These are phyloP conservation scores for Nemania sp. DNA, from an alignment of 2,329 filamentous ascomycete genomes.

Conservation along the genomic window DNA sequence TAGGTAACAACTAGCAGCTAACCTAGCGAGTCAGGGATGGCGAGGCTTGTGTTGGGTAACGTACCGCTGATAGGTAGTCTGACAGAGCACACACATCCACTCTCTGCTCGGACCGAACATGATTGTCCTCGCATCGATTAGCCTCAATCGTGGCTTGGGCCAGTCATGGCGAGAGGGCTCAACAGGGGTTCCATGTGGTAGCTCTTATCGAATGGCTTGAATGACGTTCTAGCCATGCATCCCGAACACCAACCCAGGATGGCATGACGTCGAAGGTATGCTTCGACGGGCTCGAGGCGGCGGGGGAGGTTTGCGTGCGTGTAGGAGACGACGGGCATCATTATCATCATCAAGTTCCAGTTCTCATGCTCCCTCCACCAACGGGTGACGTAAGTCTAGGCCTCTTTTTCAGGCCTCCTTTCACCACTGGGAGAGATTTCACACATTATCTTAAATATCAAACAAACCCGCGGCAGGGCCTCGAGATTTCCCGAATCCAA, in stretches of 20 bases:
- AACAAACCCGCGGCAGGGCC: slow-evolving; percentile 29
- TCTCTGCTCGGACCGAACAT: slow-evolving; percentile 24
- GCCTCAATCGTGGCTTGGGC: slow-evolving; percentile 36
- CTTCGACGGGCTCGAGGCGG: slow-evolving; percentile 21
- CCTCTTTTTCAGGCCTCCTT: not conserved
- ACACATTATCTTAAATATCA: slow-evolving; percentile 22
- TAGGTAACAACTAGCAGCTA: slow-evolving; percentile 23
- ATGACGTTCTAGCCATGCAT: slow-evolving; percentile 36
- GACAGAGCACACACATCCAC: slow-evolving; percentile 13
- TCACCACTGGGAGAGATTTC: slow-evolving; percentile 9
- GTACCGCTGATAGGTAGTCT: not conserved
- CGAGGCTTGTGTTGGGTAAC: not conserved
- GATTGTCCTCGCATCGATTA: slow-evolving; percentile 16
- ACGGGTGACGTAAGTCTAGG: slow-evolving; percentile 37
- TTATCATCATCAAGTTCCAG: not conserved
- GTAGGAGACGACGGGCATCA: slow-evolving; percentile 2
- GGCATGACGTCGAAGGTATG: slow-evolving; percentile 39
- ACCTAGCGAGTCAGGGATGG: not conserved
- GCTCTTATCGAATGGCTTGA: slow-evolving; percentile 16
- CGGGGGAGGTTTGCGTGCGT: slow-evolving; percentile 3
- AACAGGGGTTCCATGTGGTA: slow-evolving; percentile 30
- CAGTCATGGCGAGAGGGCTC: slow-evolving; percentile 12
- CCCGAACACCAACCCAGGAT: slow-evolving; percentile 8
- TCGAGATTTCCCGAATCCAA: not conserved
- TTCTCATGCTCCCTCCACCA: not conserved